Conservation (phyloP, 2,329 filamentous ascomycete species). For the Xylariaceae sp. region DNA sequence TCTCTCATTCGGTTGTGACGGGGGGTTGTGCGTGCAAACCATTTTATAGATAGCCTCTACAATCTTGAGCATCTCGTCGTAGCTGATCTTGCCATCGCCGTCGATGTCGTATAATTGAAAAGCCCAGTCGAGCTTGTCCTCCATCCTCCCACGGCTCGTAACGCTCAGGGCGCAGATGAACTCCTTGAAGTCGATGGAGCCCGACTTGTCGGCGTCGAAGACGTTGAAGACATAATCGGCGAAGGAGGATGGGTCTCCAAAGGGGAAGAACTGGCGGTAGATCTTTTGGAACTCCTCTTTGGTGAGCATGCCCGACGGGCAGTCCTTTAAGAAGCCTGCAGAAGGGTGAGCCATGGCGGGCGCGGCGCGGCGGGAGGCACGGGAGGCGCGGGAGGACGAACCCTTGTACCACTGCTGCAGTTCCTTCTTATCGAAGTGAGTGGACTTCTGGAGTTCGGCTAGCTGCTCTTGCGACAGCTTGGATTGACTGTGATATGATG, state of each 20-base stretch:
- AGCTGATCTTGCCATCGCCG: conserved; percentile 97
- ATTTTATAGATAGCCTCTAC: conserved; percentile 99
- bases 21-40: conserved; percentile 45
- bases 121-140: conserved; percentile 98
- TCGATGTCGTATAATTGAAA: conserved; percentile 99
- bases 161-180: conserved; percentile 98
- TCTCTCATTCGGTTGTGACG: not conserved
- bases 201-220: conserved; percentile 94
- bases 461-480: conserved; percentile 97
- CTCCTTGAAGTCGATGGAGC: conserved; percentile 98
- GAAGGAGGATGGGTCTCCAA: conserved; percentile 93
- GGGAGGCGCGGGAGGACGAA: conserved; percentile 34
- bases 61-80: conserved; percentile 97
- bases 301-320: conserved; percentile 89
- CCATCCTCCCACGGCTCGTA: conserved; percentile 95
- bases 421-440: conserved; percentile 99
- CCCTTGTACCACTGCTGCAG: conserved; percentile 99
- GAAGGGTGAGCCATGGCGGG: not conserved
- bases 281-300: conserved; percentile 99
- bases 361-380: not conserved
- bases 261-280: conserved; percentile 98
- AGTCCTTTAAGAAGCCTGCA: conserved; percentile 93
- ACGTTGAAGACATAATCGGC: conserved; percentile 99
- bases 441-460: conserved; percentile 88
- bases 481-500: conserved; percentile 64